Conservation (phyloP, 2,329 filamentous ascomycete species). For the Orbilia quercus region DNA sequence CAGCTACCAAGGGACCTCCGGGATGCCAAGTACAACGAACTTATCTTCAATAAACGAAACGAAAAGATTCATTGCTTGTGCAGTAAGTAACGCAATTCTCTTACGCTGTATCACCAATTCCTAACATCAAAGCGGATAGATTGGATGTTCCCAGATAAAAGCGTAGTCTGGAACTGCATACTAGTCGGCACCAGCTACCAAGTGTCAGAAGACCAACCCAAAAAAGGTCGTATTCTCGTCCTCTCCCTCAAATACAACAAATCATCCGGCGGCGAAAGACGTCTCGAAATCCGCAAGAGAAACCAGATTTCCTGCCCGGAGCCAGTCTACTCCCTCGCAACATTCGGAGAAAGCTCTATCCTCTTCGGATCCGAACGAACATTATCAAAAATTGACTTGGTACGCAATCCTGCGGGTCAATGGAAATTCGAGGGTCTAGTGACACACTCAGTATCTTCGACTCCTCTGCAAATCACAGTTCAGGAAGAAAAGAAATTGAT, state of each 20-base stretch:
- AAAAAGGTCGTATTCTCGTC: slow-evolving; percentile 58
- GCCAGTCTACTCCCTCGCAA: slow-evolving; percentile 60
- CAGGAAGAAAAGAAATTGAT: slow-evolving; percentile 16
- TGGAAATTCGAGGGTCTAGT: slow-evolving; percentile 46
- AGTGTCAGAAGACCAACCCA: slow-evolving; percentile 34
- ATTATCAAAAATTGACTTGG: slow-evolving; percentile 37
- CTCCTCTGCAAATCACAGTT: slow-evolving; percentile 39
- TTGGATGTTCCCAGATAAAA: slow-evolving; percentile 42
- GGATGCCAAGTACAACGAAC: slow-evolving; percentile 57
- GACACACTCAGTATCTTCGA: slow-evolving; percentile 17
- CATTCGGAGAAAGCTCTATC: slow-evolving; percentile 57
- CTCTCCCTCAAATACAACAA: slow-evolving; percentile 51
- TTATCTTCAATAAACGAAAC: slow-evolving; percentile 59
- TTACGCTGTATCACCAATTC: not conserved
- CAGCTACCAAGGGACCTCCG: slow-evolving; percentile 56
- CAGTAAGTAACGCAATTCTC: slow-evolving; percentile 54
- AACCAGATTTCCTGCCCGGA: slow-evolving; percentile 58
- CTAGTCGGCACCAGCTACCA: slow-evolving; percentile 58
- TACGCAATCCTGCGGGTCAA: slow-evolving; percentile 19
- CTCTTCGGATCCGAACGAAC: slow-evolving; percentile 38
- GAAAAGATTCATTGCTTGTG: slow-evolving; percentile 59
- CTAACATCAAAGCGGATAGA: slow-evolving; percentile 1
- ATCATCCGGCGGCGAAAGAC: slow-evolving; percentile 6
- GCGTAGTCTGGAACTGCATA: slow-evolving; percentile 56
- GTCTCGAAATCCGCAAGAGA: slow-evolving; percentile 57